Evolutionary conservation across 305 asterid genomes (phyloP).

Genomic region (Fraxinus nigra): DNA sequence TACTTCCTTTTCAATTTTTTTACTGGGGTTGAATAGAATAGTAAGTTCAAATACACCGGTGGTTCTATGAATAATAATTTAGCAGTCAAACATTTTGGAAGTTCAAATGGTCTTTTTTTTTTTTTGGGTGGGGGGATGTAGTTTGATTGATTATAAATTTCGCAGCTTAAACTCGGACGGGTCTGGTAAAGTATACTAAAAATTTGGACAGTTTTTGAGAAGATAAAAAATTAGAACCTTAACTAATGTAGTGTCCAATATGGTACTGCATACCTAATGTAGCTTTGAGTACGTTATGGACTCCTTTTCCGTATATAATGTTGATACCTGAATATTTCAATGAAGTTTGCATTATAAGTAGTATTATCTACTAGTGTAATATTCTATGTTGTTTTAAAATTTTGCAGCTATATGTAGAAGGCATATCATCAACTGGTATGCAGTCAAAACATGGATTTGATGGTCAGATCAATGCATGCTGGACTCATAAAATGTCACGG

Average conservation of each 20-base stretch:
- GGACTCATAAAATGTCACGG: conserved; percentile 75
- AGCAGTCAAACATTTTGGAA: background rate
- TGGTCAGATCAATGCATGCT: conserved; percentile 93
- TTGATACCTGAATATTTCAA: background rate
- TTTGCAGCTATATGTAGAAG: conserved; percentile 84
- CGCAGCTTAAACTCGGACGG: background rate
- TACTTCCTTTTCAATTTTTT: background rate
- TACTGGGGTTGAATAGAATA: background rate
- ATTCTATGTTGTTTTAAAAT: conserved; percentile 8
- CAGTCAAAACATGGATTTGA: conserved; percentile 83
- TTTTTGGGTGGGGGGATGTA: background rate
- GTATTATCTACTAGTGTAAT: background rate
- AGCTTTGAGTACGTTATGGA: background rate
- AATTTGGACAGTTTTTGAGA: background rate
- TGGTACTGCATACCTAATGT: background rate
- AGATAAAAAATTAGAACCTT: background rate
- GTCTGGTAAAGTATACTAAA: background rate
- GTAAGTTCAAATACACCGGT: background rate
- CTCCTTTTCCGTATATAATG: background rate
- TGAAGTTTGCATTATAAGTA: background rate
- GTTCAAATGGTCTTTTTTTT: background rate
- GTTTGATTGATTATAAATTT: background rate
- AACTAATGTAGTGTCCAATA: background rate
- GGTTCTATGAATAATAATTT: background rate
- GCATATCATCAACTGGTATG: conserved; percentile 86